Percentiles rank a stretch among this genome's conserved stretches.
These are phyloP conservation scores for Phialemonium atrogriseum DNA, from an alignment of 2,329 filamentous ascomycete genomes.

Conservation along the genomic window DNA sequence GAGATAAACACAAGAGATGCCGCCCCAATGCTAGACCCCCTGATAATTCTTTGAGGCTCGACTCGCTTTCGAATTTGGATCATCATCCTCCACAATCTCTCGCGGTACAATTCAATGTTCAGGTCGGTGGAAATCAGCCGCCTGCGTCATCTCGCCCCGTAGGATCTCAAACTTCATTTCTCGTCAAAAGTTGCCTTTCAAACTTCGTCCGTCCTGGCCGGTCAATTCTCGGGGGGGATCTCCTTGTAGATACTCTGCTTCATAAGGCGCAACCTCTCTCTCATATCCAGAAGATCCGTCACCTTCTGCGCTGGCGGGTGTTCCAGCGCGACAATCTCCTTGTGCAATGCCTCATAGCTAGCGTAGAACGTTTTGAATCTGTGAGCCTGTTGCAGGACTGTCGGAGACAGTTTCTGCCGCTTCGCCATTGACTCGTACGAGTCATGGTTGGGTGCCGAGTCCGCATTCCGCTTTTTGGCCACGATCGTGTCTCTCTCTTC, in stretches of 20 bases:
- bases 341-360: slow-evolving; percentile 48
- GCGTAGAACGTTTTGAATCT: slow-evolving; percentile 49
- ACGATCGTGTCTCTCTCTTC: slow-evolving; percentile 10
- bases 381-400: slow-evolving; percentile 44
- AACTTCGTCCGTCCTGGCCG: no score
- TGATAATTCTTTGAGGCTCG: no score
- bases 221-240: no score
- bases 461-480: slow-evolving; percentile 13
- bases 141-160: no score
- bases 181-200: no score
- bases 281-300: slow-evolving; percentile 44
- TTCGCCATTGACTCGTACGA: slow-evolving; percentile 13
- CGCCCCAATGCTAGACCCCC: no score
- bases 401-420: slow-evolving; percentile 29
- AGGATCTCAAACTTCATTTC: no score
- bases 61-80: no score
- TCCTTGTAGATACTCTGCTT: slow-evolving; percentile 50
- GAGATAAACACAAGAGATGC: no score
- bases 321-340: slow-evolving; percentile 40
- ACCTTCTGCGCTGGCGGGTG: slow-evolving; percentile 45
- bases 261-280: slow-evolving; percentile 43
- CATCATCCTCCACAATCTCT: no score
- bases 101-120: no score
- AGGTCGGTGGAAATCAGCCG: no score
- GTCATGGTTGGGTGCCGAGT: slow-evolving; percentile 6